Conservation (phyloP, 306 rosid species). For the Inga oerstediana region DNA sequence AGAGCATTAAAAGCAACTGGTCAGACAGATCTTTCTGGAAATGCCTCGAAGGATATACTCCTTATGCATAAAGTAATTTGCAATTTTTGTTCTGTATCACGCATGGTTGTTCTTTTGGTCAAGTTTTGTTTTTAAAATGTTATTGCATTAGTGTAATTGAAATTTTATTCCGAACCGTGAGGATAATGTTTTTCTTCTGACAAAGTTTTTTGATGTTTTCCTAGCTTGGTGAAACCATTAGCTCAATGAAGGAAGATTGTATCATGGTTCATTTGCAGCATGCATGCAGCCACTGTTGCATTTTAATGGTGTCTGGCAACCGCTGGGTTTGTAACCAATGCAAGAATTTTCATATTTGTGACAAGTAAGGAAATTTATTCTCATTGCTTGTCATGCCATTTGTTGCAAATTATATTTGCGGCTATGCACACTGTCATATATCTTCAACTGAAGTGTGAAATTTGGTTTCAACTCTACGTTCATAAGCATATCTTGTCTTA, state of each 20-base stretch:
- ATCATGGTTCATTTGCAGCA: constrained; percentile 98
- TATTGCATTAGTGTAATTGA: neutral
- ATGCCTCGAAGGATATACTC: constrained; percentile 91
- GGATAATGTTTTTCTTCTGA: constrained; percentile 21
- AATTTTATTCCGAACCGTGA: neutral
- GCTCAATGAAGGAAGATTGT: constrained; percentile 98
- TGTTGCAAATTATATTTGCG: neutral
- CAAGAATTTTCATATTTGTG: constrained; percentile 94
- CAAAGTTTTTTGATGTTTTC: constrained; percentile 31
- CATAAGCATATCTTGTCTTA: neutral
- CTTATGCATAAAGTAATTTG: constrained; percentile 93
- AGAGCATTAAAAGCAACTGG: constrained; percentile 96
- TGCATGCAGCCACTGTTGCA: constrained; percentile 77
- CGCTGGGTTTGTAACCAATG: constrained; percentile 92
- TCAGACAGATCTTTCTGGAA: constrained; percentile 94
- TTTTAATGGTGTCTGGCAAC: constrained; percentile 84
- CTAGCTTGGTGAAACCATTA: constrained; percentile 97
- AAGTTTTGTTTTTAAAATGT: neutral
- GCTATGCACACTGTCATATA: neutral
- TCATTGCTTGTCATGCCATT: neutral
- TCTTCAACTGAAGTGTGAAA: neutral
- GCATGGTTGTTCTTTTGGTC: constrained; percentile 3
- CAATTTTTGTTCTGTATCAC: constrained; percentile 19
- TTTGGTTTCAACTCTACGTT: constrained; percentile 6
- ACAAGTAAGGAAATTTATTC: constrained; percentile 59